Conservation (phyloP, 495 filamentous ascomycete genomes). For the Aspergillus biplanus region DNA sequence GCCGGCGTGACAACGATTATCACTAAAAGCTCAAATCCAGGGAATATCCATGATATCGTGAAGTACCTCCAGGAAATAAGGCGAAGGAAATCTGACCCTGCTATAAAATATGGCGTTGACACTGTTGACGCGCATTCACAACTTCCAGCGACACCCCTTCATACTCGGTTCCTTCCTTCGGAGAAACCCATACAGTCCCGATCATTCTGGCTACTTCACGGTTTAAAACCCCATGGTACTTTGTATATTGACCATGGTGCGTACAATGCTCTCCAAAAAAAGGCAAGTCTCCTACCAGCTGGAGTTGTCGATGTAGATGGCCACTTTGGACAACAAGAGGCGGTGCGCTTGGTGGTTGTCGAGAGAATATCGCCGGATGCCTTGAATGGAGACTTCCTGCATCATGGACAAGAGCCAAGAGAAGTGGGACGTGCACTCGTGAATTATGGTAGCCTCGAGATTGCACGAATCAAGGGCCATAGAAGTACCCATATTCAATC, state of each 20-base stretch:
- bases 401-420: slow-evolving; percentile 53
- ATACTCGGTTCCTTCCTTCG: slow-evolving; percentile 93
- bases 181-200: slow-evolving; percentile 84
- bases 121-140: slow-evolving; percentile 22
- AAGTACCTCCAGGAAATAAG: slow-evolving; percentile 70
- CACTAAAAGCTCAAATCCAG: slow-evolving; percentile 85
- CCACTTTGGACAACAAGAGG: slow-evolving; percentile 87
- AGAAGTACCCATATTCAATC: slow-evolving; percentile 78
- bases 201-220: slow-evolving; percentile 96
- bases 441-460: slow-evolving; percentile 87
- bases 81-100: slow-evolving; percentile 23
- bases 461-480: slow-evolving; percentile 79
- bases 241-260: slow-evolving; percentile 91
- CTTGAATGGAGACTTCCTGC: slow-evolving; percentile 47
- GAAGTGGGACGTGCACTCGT: slow-evolving; percentile 92
- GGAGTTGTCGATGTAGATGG: slow-evolving; percentile 91
- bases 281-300: slow-evolving; percentile 88
- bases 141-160: slow-evolving; percentile 62
- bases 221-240: slow-evolving; percentile 88
- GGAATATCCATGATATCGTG: slow-evolving; percentile 90
- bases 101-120: slow-evolving; percentile 25
- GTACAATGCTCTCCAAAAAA: slow-evolving; percentile 72
- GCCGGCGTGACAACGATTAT: slow-evolving; percentile 96
- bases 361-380: slow-evolving; percentile 49
- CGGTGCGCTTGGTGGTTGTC: slow-evolving; percentile 81